Evolutionary conservation across 441 rosid species (phyloP).

Genomic region (Euphorbia schlechtendalii): DNA sequence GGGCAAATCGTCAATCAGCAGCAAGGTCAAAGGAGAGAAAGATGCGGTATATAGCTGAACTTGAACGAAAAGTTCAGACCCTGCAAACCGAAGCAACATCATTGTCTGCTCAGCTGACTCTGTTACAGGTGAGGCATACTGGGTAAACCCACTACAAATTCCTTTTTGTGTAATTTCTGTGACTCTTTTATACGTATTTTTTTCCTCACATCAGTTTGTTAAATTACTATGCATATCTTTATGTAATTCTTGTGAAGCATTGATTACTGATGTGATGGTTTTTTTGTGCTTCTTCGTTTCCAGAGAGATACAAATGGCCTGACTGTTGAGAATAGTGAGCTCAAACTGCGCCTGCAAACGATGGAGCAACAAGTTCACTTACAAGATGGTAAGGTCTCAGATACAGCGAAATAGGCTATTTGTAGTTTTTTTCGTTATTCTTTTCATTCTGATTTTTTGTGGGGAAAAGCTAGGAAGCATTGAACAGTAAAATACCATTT

Average conservation of each 20-base stretch:
- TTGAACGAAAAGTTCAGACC: slow-evolving; percentile 95
- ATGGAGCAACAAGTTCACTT: slow-evolving; percentile 97
- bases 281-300: slow-evolving; percentile 16
- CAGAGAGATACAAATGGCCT: slow-evolving; percentile 98
- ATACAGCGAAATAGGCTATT: slow-evolving; percentile 1
- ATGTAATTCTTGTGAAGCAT: background rate
- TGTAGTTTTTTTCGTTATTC: background rate
- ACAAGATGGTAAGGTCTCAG: slow-evolving; percentile 77
- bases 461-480: too few species aligned
- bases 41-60: slow-evolving; percentile 95
- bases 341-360: slow-evolving; percentile 88
- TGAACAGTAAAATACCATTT: too few species aligned
- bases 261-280: slow-evolving; percentile 3
- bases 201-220: too few species aligned
- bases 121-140: slow-evolving; percentile 58
- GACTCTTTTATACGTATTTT: background rate
- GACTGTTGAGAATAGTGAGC: slow-evolving; percentile 81
- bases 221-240: background rate
- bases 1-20: slow-evolving; percentile 99
- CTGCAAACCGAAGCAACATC: slow-evolving; percentile 95
- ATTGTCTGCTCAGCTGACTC: slow-evolving; percentile 86
- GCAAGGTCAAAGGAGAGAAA: slow-evolving; percentile 99
- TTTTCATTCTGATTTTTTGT: background rate
- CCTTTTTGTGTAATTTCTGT: background rate
- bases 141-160: background rate